Base-by-base conservation (phyloP, 2,329 filamentous ascomycete genomes). In the Xylaria sp. region DNA sequence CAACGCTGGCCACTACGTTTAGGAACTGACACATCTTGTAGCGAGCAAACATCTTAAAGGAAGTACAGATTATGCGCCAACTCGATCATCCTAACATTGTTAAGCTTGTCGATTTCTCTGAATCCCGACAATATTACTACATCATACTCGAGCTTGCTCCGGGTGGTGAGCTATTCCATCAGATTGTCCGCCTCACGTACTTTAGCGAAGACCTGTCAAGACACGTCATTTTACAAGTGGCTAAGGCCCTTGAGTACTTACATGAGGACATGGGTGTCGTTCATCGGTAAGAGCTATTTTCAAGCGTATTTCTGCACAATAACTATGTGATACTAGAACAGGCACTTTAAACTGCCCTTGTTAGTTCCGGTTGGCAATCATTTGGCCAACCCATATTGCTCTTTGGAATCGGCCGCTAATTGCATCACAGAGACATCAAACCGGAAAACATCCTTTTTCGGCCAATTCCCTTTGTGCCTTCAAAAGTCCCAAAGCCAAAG, bases 41-140 rank as follows among this genome's bases (percentile, higher is more conserved):
- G 95, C 87, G 95, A 79, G 92, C 94, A 66, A 99, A 98, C 73
- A 98, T 99, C 68, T 81, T 99, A 64, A 99, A 99, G 79, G 95
- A 99, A 78, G 95, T 99, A 13, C 92, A 97, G 73, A 99, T 99
- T 70, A 99, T 99, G 94, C 92, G 93, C 66, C 91, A 96, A 72
- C 84, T 99, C 48, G 93, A 98, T 68, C 95, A 99, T 70, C 93
- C 94, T 64, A 98, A 98, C 75, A 95, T 99, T 63, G 88, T 97
- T 76, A 94, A 92, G 74, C 86, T 99, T 60, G 85, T 98, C 71
- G 92, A 97, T 72, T 98, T 98, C 74, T 90, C 90, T 66, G 95
- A 99, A 77, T 96, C 93, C 1, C 85, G 86, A 60, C 93, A 98
- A 76, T 97, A 97, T 76, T 98, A 98, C 79, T 99, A 96, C 80